A percentile compares a stretch with the other conserved stretches of the same genome.
Conservation (phyloP, 257 asterid species). For the Coffea canephora region DNA sequence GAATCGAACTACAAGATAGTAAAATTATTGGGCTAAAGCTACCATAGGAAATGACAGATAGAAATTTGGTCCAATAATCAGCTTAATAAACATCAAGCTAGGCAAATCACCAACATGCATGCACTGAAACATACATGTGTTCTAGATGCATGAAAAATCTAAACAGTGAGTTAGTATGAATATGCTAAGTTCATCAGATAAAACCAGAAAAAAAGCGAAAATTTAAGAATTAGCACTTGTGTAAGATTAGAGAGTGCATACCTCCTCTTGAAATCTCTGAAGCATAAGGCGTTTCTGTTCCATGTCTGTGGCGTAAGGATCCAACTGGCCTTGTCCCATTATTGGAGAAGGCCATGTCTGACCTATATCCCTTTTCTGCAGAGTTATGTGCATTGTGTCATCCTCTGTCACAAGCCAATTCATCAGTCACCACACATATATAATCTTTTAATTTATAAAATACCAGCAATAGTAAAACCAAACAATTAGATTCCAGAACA, state of each 20-base stretch:
- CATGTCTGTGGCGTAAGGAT: constrained; percentile 75
- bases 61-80: not conserved
- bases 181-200: not conserved
- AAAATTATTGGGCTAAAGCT: not conserved
- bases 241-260: constrained; percentile 13
- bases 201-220: not conserved
- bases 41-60: too few species aligned
- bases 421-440: not conserved
- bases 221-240: not conserved
- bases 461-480: not conserved
- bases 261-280: constrained; percentile 98
- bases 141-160: not conserved
- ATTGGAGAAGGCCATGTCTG: constrained; percentile 96
- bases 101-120: not conserved
- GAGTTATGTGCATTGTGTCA: constrained; percentile 77
- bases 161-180: not conserved
- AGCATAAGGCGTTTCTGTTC: constrained; percentile 98
- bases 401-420: constrained; percentile 56
- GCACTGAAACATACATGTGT: not conserved
- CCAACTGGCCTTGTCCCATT: constrained; percentile 77
- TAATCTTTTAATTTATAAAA: not conserved
- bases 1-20: not conserved
- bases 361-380: constrained; percentile 96
- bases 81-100: not conserved
- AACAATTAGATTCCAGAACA: not conserved